Evolutionary conservation across 2,329 filamentous ascomycete species (phyloP), one percentile per base, ranked within the genome.

Genomic region (Alternaria longipes): DNA sequence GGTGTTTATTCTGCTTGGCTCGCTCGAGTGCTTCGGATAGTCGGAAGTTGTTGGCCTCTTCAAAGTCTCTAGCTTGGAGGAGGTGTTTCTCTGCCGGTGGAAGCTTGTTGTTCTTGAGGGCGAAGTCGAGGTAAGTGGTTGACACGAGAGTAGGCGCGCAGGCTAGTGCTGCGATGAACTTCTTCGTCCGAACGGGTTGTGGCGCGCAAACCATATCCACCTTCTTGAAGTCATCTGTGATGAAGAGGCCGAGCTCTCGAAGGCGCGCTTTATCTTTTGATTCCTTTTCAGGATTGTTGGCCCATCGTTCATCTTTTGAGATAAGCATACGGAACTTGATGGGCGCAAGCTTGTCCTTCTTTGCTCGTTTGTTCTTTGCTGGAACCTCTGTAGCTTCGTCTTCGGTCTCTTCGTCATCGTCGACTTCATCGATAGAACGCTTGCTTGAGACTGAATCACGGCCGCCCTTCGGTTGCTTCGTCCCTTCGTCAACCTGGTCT

Each of bases 121-220:
- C 92, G 24, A 87, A 84, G 57, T 94, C 91, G 59, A 99, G 87
- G 77, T 93, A 99, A 8, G 87, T 85, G 0, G 90, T 91, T 46
- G 89, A 89, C 55, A 98, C 86, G 44, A 98, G 87, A 1, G 87
- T 85, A 0, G 93, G 92, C 0, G 91, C 93, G 60, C 88, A 89
- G 18, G 95, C 93, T 28, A 99, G 82, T 12, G 93, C 93, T 63
- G 90, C 91, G 51, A 98, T 89, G 75, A 99, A 99, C 75, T 99
- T 99, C 76, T 92, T 89, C 0, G 95, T 99, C 38, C 95, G 90
- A 34, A 97, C 87, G 63, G 98, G 88, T 42, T 89, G 87, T 1
- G 94, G 95, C 4, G 94, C 94, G 34, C 93, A 93, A 11, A 99
- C 86, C 75, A 97, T 92, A 70, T 94, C 92, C 75, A 92, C 95